Base-by-base conservation (phyloP, 176 grass and related monocot species). In the Lolium multiflorum region DNA sequence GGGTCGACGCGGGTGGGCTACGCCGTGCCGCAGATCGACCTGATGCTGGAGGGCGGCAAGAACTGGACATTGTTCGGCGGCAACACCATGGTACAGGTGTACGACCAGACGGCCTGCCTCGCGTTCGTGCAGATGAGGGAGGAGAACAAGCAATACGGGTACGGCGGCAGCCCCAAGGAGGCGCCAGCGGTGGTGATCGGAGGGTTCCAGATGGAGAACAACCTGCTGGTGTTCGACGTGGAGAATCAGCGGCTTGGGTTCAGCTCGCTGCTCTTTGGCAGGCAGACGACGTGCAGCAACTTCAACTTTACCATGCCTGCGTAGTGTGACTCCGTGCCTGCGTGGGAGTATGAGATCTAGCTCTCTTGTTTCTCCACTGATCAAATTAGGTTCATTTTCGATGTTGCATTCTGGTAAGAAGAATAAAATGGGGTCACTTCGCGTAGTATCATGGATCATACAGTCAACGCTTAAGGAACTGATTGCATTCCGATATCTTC, bases 191-290 rank as follows among this genome's bases (percentile, higher is more conserved):
- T 67, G 85, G 74, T 90, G 51, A 59, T 95, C 44, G 88, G 93
- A 50, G 90, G 90, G 20, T 95, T 88, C 80, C 93, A 95, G 82
- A 89, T 92, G 93, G 90, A 92, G 85, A 86, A 90, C 74, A 92
- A 90, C 61, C 77, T 94, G 22, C 37, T 92, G 49, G 78, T 88
- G 41, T 94, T 94, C 54, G 93, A 94, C 61, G 71, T 70, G 22
- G 78, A 86, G 41, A 92, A 83, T 31, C 1, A 6, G 20, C 66
- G 17, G 46, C 58, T 95, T 20, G 90, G 93, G 0, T 92, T 88
- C 65, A 90, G 78, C 2, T 58, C 60, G 7, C 58, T 86, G 52
- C 78, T 86, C 3, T 88, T 37, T 8, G 73, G n/a, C 7, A 78
- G 88, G 65, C 67, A 51, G 82, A 88, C 90, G 16, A 86, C 90